Base-by-base conservation (phyloP, 192 early-diverging fungal species). In the Coemansia sp. region DNA sequence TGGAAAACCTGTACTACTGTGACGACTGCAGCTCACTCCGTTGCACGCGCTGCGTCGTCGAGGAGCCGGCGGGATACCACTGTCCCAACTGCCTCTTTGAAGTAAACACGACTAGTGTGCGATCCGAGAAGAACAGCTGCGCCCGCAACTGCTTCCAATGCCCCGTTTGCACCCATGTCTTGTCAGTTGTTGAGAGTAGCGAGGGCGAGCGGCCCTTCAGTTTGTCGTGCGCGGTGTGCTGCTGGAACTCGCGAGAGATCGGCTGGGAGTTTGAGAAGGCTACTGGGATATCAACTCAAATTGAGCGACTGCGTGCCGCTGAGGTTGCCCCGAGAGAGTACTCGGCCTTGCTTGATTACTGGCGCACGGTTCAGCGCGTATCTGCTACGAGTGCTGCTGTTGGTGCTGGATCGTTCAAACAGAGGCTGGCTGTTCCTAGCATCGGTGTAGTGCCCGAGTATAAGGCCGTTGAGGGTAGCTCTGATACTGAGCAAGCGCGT, bases 21-120 rank as follows among this genome's bases (percentile, higher is more conserved):
- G 90, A 90, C 50, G 86, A 92, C 53, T 98, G 94, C 80, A 85
- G 88, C 67, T 84, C 88, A 34, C 72, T 94, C 39, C 81, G 90
- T 21, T 98, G 96, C 79, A 83, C 87, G 37, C 83, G 76, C 11
- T 99, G 96, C 70, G 85, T 93, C 3, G 78, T 88, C 60, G 90
- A 93, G 61, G 94, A 96, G 68, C 89, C 93, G 2, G 87, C 90
- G 4, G 91, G 89, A 48, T 95, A 94, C 73, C 97, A 92, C 75
- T 99, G 97, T 66, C 93, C 97, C 12, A 94, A 94, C 68, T 99
- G 97, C 66, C 86, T 96, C 59, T 99, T 99, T 82, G 95, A 99
- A 67, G 94, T 93, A 26, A 94, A 95, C 3, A 92, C 92, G n/a
- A 93, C 96, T 3, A 91, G 91, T 69, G 94, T 95, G n/a, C 94